These are phyloP conservation scores for Geosmithia flava DNA, from an alignment of 2,329 filamentous ascomycete species.

Conservation along the genomic window DNA sequence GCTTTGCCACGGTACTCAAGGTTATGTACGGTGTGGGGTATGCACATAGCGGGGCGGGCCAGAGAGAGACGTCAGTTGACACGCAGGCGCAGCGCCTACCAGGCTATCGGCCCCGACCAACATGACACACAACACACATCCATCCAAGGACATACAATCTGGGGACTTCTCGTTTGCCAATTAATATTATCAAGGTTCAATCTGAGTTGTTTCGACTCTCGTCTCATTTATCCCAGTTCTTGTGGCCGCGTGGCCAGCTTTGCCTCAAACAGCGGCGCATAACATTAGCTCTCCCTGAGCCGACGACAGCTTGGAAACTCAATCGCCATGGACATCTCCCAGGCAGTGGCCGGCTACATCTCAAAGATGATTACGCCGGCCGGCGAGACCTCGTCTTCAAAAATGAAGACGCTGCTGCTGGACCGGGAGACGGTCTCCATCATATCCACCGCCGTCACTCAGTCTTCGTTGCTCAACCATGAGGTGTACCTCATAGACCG, in stretches of 20 bases:
- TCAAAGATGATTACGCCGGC: conserved; percentile 74
- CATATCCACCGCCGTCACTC: conserved; percentile 88
- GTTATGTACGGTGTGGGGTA: background rate
- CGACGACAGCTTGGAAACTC: background rate
- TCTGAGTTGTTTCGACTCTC: background rate
- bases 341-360: conserved; percentile 89
- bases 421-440: conserved; percentile 92
- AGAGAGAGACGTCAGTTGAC: background rate
- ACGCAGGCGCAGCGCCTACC: background rate
- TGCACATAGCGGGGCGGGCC: background rate
- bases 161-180: background rate
- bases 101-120: background rate
- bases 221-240: background rate
- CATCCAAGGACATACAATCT: background rate
- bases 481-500: conserved; percentile 98
- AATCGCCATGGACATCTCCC: conserved; percentile 76
- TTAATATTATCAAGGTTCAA: background rate
- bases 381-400: conserved; percentile 66
- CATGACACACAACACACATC: background rate
- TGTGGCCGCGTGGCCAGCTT: background rate
- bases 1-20: background rate
- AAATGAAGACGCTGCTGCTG: conserved; percentile 96
- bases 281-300: background rate
- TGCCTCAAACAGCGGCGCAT: background rate
- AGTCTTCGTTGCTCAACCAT: conserved; percentile 87